Percentiles rank a stretch among this genome's conserved stretches.
These are phyloP conservation scores for Calophaca sinica DNA, from an alignment of 306 rosid genomes.

Conservation along the genomic window DNA sequence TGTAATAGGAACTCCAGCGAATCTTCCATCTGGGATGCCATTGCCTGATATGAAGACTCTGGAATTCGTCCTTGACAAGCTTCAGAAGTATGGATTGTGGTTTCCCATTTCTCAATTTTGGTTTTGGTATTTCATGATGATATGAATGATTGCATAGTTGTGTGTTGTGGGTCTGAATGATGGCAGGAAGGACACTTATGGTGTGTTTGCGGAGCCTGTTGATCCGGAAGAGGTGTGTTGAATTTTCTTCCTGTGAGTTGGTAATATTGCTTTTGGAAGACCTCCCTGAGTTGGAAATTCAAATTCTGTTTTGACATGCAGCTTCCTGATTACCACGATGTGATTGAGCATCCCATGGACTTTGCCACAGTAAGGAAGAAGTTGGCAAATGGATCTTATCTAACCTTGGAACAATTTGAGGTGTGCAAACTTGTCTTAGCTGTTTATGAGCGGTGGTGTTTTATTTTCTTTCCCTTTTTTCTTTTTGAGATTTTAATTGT, in stretches of 20 bases:
- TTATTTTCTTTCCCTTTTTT: neutral
- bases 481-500: constrained; percentile 25
- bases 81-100: constrained; percentile 76
- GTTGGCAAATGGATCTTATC: constrained; percentile 76
- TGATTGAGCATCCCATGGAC: constrained; percentile 97
- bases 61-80: constrained; percentile 91
- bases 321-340: constrained; percentile 98
- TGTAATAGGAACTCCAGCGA: constrained; percentile 65
- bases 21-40: constrained; percentile 60
- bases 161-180: constrained; percentile 36
- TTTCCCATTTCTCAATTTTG: constrained; percentile 19
- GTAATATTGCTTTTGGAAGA: constrained; percentile 46
- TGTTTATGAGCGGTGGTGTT: neutral
- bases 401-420: constrained; percentile 89
- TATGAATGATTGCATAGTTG: neutral
- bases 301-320: constrained; percentile 57
- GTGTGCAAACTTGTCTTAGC: constrained; percentile 54
- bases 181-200: constrained; percentile 96
- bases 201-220: constrained; percentile 95
- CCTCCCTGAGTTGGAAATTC: constrained; percentile 41
- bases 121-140: constrained; percentile 16
- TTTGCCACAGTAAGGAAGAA: constrained; percentile 88
- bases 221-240: constrained; percentile 96
- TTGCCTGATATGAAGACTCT: constrained; percentile 81
- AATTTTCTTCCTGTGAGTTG: constrained; percentile 36